Percentiles rank a stretch among this genome's conserved stretches.
Evolutionary conservation across 306 rosid genomes (phyloP).

Genomic region (Vigna reflexopilosa): DNA sequence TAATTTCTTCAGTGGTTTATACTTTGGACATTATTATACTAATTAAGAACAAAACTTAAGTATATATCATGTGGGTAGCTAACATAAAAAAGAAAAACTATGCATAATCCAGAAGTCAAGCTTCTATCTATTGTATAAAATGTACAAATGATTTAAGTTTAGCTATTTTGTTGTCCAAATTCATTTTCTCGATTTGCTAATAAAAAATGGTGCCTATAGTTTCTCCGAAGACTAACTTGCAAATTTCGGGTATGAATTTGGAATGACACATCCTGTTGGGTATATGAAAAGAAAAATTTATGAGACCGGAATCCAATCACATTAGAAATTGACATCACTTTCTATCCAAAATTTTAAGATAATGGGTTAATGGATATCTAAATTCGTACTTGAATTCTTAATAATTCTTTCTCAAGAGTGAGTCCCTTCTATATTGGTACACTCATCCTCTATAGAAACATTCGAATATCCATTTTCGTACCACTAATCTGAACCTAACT

Average conservation of each 20-base stretch:
- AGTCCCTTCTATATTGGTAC: too few relatives aligned
- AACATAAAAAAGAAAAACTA: neutral
- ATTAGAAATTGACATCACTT: too few relatives aligned
- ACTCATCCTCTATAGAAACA: too few relatives aligned
- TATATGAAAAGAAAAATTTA: too few relatives aligned
- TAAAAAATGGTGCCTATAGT: neutral
- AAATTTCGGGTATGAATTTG: slow-evolving; percentile 72
- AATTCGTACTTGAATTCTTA: too few relatives aligned
- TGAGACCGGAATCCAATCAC: too few relatives aligned
- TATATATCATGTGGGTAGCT: neutral
- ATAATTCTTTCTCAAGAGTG: too few relatives aligned
- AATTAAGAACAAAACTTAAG: too few relatives aligned
- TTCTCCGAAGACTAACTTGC: slow-evolving; percentile 3
- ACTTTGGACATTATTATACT: neutral
- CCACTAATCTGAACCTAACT: too few relatives aligned
- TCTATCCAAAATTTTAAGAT: too few relatives aligned
- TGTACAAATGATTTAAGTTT: neutral
- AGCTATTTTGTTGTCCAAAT: neutral
- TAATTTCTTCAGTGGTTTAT: neutral
- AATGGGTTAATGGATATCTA: too few relatives aligned
- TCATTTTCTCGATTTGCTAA: neutral
- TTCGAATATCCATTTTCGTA: too few relatives aligned
- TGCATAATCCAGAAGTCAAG: neutral
- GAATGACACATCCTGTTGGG: slow-evolving; percentile 48
- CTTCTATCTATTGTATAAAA: neutral